phyloP scores from a whole-genome alignment of 805 yeast genomes.

The Saccharomyces paradoxus region DNA sequence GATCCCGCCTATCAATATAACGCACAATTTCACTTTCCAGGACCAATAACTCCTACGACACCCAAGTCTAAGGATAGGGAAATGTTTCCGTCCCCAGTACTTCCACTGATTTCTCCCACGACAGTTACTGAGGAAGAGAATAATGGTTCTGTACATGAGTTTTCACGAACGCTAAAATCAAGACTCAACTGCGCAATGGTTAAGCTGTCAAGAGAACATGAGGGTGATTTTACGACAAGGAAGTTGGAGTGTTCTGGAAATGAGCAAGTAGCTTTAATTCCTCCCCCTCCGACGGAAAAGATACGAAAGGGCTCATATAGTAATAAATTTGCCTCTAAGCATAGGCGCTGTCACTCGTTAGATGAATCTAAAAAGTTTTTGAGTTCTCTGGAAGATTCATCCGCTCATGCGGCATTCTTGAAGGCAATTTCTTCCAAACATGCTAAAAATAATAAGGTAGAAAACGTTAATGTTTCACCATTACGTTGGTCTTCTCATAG shows the following conservation, averaged over 20 bases:
- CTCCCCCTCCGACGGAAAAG: neutral
- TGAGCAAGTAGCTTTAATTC: neutral
- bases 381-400: constrained; percentile 5
- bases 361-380: neutral
- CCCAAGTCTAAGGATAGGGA: constrained; percentile 27
- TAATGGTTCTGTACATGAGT: constrained; percentile 33
- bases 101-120: constrained; percentile 25
- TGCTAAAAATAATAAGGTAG: constrained; percentile 13
- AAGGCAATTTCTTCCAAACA: constrained; percentile 33
- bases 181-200: constrained; percentile 36
- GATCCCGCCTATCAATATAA: neutral
- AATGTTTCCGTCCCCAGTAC: constrained; percentile 27
- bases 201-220: constrained; percentile 26
- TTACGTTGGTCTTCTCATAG: constrained; percentile 6
- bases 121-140: constrained; percentile 11
- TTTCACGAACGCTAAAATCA: constrained; percentile 34
- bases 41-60: constrained; percentile 23
- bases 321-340: neutral
- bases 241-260: neutral
- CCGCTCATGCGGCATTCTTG: constrained; percentile 35
- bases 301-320: neutral
- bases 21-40: neutral
- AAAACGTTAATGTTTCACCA: constrained; percentile 7
- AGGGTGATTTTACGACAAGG: neutral
- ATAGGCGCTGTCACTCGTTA: neutral